These are phyloP conservation scores for Colletotrichum cuscutae DNA, from an alignment of 2,329 filamentous ascomycete genomes.

Conservation along the genomic window DNA sequence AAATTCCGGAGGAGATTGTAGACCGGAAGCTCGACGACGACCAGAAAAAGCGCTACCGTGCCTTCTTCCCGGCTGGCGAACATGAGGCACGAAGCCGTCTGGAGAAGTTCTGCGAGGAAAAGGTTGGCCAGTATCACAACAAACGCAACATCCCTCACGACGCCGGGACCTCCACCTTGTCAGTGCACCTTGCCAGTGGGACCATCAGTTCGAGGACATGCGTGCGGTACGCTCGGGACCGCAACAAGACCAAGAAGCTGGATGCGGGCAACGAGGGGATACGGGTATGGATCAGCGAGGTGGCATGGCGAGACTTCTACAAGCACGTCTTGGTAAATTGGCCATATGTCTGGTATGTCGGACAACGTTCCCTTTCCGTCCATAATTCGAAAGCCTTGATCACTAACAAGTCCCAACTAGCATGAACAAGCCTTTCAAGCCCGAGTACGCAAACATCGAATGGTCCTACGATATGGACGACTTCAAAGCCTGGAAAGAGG, in stretches of 20 bases:
- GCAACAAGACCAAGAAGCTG: conserved; percentile 72
- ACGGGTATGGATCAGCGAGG: conserved; percentile 80
- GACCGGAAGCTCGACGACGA: conserved; percentile 70
- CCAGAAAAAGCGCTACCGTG: conserved; percentile 65
- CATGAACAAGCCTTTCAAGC: conserved; percentile 77
- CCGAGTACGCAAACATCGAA: conserved; percentile 81
- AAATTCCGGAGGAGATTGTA: conserved; percentile 70
- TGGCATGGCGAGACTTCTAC: conserved; percentile 91
- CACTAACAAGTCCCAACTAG: conserved; percentile 36
- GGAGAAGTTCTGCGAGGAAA: conserved; percentile 73
- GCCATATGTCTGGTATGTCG: conserved; percentile 79
- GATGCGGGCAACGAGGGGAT: conserved; percentile 75
- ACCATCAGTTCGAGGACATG: conserved; percentile 75
- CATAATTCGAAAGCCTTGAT: neutral
- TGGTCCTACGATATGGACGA: conserved; percentile 81
- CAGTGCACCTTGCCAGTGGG: conserved; percentile 77
- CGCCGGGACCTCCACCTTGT: conserved; percentile 73
- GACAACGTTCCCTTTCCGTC: neutral
- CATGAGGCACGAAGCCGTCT: conserved; percentile 74
- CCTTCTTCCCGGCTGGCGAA: conserved; percentile 81
- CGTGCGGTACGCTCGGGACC: conserved; percentile 69
- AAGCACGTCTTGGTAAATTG: conserved; percentile 86
- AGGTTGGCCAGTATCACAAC: conserved; percentile 69
- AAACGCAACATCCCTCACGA: conserved; percentile 73
- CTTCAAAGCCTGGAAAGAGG: conserved; percentile 80